A percentile compares a stretch with the other conserved stretches of the same genome.
Evolutionary conservation across 2,329 filamentous ascomycete genomes (phyloP).

Genomic region (Colletotrichum tofieldiae): DNA sequence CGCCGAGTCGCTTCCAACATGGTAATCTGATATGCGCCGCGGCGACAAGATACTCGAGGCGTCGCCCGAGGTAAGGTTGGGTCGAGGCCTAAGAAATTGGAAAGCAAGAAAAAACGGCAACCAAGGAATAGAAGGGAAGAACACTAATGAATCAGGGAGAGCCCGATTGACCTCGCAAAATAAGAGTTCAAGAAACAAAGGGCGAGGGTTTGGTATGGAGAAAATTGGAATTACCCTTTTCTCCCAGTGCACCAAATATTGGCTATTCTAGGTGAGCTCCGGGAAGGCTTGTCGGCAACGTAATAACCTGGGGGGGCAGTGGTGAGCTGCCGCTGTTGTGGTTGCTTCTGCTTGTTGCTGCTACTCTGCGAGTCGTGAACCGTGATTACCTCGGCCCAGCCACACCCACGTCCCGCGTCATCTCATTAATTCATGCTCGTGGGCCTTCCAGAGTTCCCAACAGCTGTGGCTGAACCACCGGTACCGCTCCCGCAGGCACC

Average conservation of each 20-base stretch:
- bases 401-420: constrained; percentile 27
- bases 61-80: neutral
- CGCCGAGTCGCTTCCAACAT: constrained; percentile 83
- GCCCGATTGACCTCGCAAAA: constrained; percentile 5
- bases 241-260: constrained; percentile 22
- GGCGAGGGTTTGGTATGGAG: constrained; percentile 12
- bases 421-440: constrained; percentile 7
- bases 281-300: constrained; percentile 39
- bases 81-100: neutral
- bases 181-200: neutral
- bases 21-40: constrained; percentile 43
- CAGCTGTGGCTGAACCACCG: constrained; percentile 15
- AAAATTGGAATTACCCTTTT: neutral
- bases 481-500: constrained; percentile 5
- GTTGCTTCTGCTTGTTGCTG: constrained; percentile 2
- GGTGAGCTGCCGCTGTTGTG: constrained; percentile 7
- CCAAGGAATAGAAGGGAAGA: neutral
- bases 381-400: constrained; percentile 44
- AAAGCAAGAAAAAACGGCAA: neutral
- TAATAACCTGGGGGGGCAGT: constrained; percentile 24
- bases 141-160: neutral
- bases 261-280: constrained; percentile 26
- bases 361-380: constrained; percentile 28
- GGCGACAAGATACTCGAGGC: neutral
- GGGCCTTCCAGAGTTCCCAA: neutral